Percentiles rank a stretch among this genome's conserved stretches.
phyloP scores from a whole-genome alignment of 2,329 filamentous ascomycete genomes.

The Dothistroma septosporum region DNA sequence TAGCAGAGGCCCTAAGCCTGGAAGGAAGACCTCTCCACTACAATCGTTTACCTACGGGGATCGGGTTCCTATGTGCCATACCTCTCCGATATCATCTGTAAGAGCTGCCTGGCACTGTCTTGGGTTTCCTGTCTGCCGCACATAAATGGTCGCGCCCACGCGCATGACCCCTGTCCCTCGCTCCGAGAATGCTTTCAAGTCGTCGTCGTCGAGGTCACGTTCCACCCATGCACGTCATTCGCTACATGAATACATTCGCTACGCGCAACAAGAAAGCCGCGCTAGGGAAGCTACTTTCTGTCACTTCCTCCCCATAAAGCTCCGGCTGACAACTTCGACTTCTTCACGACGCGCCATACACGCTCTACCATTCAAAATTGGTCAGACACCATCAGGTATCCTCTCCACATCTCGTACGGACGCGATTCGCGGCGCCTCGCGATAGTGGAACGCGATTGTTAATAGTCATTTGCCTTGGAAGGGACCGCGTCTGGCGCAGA shows the following conservation, averaged over 20 bases:
- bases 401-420: background rate
- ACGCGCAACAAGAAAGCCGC: background rate
- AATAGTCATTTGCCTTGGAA: background rate
- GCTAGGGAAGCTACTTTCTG: background rate
- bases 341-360: constrained; percentile 1
- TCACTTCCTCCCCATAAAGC: background rate
- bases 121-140: background rate
- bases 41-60: background rate
- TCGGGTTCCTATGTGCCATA: background rate
- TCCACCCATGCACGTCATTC: background rate
- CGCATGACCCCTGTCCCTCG: background rate
- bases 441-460: background rate
- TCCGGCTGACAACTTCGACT: background rate
- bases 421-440: background rate
- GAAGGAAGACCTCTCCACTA: constrained; percentile 16
- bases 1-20: constrained; percentile 22
- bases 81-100: background rate
- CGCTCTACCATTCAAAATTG: background rate
- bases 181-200: background rate
- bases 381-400: background rate
- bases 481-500: constrained; percentile 13
- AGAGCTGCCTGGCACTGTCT: too few species aligned
- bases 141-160: background rate
- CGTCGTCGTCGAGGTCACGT: too few species aligned
- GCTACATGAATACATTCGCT: too few species aligned